Evolutionary conservation across 208 protist genomes (phyloP).

Genomic region (Leishmania martiniquensis): DNA sequence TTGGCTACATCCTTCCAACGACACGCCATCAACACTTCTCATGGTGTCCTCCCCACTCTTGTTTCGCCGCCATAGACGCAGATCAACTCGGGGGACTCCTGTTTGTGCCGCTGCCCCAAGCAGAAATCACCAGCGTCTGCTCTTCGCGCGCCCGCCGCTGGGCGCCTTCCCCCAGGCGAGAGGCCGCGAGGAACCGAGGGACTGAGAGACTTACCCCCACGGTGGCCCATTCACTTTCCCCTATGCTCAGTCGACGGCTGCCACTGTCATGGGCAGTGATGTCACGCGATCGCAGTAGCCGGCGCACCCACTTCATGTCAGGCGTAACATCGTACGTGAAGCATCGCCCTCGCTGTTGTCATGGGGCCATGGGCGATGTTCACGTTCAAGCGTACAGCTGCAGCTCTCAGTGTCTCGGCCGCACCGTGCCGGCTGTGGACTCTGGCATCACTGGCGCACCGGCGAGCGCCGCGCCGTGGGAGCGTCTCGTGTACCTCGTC

Average conservation of each 20-base stretch:
- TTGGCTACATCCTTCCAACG: not conserved
- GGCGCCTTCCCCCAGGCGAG: not conserved
- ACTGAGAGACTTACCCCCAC: not conserved
- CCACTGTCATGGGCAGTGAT: not conserved
- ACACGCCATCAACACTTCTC: not conserved
- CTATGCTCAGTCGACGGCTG: not conserved
- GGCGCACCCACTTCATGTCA: not conserved
- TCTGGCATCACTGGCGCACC: not conserved
- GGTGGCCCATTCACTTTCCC: not conserved
- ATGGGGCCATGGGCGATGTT: not conserved
- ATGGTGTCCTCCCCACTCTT: not conserved
- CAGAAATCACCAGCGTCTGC: not conserved
- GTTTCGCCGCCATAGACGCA: not conserved
- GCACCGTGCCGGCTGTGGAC: not conserved
- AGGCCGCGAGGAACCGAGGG: not conserved
- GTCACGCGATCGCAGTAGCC: not conserved
- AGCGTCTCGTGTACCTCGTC: slow-evolving; percentile 3
- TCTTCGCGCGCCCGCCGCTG: not conserved
- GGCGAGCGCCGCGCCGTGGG: not conserved
- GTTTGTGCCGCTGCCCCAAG: not conserved
- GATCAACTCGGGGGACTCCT: not conserved
- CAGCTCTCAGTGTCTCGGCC: not conserved
- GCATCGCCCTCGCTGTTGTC: not conserved
- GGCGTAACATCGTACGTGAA: not conserved
- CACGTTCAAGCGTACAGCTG: not conserved